These are phyloP conservation scores for Trichoderma harzianum DNA, from an alignment of 2,329 filamentous ascomycete genomes.

Conservation along the genomic window DNA sequence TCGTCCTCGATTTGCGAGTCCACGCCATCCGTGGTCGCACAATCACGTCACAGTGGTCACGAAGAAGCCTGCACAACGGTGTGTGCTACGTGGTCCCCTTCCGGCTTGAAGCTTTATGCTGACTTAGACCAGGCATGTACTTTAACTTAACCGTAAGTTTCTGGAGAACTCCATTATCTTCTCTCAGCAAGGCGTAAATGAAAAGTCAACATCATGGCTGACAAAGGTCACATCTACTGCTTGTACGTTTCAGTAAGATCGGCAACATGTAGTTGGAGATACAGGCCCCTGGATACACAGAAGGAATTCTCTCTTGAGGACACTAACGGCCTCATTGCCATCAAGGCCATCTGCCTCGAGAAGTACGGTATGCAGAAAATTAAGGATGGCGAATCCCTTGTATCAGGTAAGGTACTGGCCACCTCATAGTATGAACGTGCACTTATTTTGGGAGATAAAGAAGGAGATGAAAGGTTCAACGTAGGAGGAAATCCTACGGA, in stretches of 20 bases:
- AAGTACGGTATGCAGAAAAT: constrained; percentile 39
- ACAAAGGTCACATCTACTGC: constrained; percentile 50
- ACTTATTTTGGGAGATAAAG: neutral
- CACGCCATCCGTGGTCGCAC: constrained; percentile 53
- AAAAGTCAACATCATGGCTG: constrained; percentile 29
- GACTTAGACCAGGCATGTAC: constrained; percentile 35
- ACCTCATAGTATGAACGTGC: neutral
- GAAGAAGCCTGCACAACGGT: constrained; percentile 45
- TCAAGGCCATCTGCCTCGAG: constrained; percentile 64
- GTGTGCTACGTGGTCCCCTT: constrained; percentile 37
- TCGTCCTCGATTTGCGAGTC: constrained; percentile 53
- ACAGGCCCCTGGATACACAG: constrained; percentile 45
- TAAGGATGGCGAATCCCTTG: constrained; percentile 32
- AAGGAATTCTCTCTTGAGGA: constrained; percentile 55
- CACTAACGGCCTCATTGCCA: constrained; percentile 61
- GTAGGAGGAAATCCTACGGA: neutral
- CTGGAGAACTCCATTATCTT: constrained; percentile 58
- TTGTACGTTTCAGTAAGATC: constrained; percentile 43
- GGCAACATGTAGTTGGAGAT: constrained; percentile 51
- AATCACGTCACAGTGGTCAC: constrained; percentile 43
- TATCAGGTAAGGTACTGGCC: neutral
- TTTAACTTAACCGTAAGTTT: constrained; percentile 54
- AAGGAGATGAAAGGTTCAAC: too few relatives aligned
- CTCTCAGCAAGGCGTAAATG: constrained; percentile 50
- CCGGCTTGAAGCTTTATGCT: too few relatives aligned